Evolutionary conservation across 208 protist genomes (phyloP), one percentile per base, ranked within the genome.

Genomic region (Herpetomonas tarakana): DNA sequence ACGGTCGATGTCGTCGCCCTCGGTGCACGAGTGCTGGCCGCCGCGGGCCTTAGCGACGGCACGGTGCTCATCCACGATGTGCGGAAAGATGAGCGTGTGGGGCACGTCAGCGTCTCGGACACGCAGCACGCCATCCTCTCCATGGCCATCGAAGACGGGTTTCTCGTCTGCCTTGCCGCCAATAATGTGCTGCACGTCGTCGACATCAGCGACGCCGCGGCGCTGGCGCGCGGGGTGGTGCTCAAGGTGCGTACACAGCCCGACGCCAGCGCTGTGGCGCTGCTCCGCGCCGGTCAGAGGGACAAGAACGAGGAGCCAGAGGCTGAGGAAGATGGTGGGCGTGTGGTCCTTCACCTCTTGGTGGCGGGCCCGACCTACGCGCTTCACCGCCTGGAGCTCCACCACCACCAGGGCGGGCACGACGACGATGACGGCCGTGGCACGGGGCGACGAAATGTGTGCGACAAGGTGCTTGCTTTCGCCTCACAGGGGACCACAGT

Each of bases 31-130:
- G 2, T 86, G 60, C 72, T 71, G 56, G 83, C 81, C 19, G 84
- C 80, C 2, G 76, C 82, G 25, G 88, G 84, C 16, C 64, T 94
- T 21, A 90, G 81, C 70, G 79, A 92, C 69, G 88, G 88, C 38
- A 85, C 78, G 11, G 61, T 94, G 12, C 57, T 94, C 2, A 52
- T 94, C 47, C 88, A 94, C 53, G 74, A 90, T 46, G 72, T 94
- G 19, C 47, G 38, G 12, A 65, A 70, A 9, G 76, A 94, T 51
- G 75, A 56, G 31, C 50, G 67, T 12, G 35, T 81, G 16, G 73
- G 52, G 21, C 78, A 88, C 65, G 47, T 85, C 50, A 71, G 74
- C 19, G 81, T 90, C 3, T 81, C 68, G 1, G 76, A 83, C 41
- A 88, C 78, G 18, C 83, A 88, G 62, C 81, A 86, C 26, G 64